These are phyloP conservation scores for Sarocladium kiliense DNA, from an alignment of 2,329 filamentous ascomycete genomes.

Conservation along the genomic window DNA sequence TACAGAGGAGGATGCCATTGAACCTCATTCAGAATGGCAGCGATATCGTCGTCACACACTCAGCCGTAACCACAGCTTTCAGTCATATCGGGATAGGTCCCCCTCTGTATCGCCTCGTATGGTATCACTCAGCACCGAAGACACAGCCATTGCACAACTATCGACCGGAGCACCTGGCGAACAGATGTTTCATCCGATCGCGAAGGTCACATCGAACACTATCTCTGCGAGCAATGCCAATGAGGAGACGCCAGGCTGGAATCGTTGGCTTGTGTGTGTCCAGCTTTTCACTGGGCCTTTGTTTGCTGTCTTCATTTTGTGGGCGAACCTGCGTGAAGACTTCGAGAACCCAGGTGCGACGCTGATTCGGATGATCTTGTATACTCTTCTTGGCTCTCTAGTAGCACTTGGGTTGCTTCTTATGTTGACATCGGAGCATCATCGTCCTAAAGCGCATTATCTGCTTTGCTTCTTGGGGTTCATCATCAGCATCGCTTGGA, in stretches of 20 bases:
- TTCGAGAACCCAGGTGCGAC: constrained; percentile 43
- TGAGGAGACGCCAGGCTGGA: constrained; percentile 62
- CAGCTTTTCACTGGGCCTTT: constrained; percentile 85
- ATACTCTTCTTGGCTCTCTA: constrained; percentile 64
- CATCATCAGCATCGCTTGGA: constrained; percentile 88
- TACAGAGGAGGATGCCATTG: constrained; percentile 26
- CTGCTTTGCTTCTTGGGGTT: constrained; percentile 87
- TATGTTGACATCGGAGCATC: constrained; percentile 60
- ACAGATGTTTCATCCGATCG: neutral
- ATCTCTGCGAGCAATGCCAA: constrained; percentile 20
- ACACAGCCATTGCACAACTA: constrained; percentile 15
- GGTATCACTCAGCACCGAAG: constrained; percentile 17
- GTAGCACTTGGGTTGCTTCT: constrained; percentile 63
- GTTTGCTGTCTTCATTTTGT: constrained; percentile 74
- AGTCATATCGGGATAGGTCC: constrained; percentile 10
- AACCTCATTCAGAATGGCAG: constrained; percentile 53
- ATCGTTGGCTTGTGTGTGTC: constrained; percentile 79
- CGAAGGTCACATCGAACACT: neutral
- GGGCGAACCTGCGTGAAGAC: constrained; percentile 61
- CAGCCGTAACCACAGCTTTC: constrained; percentile 20
- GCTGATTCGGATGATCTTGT: constrained; percentile 53
- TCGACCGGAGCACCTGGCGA: constrained; percentile 15
- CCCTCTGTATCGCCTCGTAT: constrained; percentile 14
- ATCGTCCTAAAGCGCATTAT: constrained; percentile 68
- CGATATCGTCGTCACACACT: constrained; percentile 47